A percentile compares a stretch with the other conserved stretches of the same genome.
Conservation (phyloP, 2,329 filamentous ascomycete genomes). For the Colletotrichum ledebouriae region DNA sequence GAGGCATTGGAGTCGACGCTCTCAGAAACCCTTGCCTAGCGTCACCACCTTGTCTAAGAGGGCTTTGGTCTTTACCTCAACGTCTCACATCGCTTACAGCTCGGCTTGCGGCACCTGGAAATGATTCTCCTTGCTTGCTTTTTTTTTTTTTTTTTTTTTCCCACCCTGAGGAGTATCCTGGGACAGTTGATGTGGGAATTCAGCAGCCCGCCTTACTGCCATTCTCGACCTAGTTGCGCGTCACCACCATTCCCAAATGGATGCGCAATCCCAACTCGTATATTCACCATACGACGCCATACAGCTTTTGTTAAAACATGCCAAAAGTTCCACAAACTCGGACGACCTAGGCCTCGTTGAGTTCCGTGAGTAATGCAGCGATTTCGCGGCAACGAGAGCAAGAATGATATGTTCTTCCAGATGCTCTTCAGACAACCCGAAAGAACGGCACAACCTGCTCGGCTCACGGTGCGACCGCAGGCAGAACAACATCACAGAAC, state of each 20-base stretch:
- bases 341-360: too few species aligned
- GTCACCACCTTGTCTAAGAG: conserved; percentile 11
- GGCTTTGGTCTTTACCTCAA: conserved; percentile 1
- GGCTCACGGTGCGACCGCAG: neutral
- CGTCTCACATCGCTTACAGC: conserved; percentile 26
- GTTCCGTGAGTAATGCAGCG: too few species aligned
- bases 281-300: neutral
- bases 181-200: neutral
- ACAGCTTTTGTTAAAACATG: neutral
- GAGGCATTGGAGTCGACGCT: conserved; percentile 40
- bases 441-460: conserved; percentile 1
- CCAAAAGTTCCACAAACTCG: too few species aligned
- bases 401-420: neutral
- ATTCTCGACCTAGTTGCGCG: neutral
- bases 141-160: too few species aligned
- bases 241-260: conserved; percentile 1
- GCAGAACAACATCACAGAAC: neutral
- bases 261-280: neutral
- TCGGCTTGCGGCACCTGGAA: neutral
- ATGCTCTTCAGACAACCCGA: neutral
- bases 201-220: neutral
- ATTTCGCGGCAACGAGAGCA: neutral
- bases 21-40: conserved; percentile 43
- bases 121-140: neutral
- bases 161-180: neutral